Evolutionary conservation across 805 yeast species (phyloP), one percentile per base, ranked within the genome.

Genomic region (Metschnikowia anglica): DNA sequence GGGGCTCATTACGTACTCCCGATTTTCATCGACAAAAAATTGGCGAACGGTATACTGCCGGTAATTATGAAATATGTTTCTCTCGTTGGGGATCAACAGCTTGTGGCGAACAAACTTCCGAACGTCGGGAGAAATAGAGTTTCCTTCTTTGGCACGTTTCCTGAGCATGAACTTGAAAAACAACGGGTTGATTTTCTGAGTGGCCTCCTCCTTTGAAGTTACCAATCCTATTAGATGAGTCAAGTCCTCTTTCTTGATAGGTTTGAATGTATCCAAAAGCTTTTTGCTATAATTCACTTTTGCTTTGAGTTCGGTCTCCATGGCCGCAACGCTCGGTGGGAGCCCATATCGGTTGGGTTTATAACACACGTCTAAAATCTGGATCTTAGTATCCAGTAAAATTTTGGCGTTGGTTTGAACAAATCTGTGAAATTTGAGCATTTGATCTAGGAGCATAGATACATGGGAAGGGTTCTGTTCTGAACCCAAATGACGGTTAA

Each of bases 341-440:
- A 51, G 41, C 1, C 68, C 73, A 34, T 49, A 57, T 24, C 62
- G 47, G 29, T 57, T 58, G 3, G 68, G 55, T 19, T 62, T 60
- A 37, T 62, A 67, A 2, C 58, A 26, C 3, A 60, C 67, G 34
- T 67, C 73, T 12, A 70, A 48, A 4, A 61, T 58, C 3, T 46
- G 57, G 1, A 67, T 41, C 38, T 67, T 64, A 6, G 53, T 34
- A 13, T 54, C 59, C 29, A 60, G 53, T 5, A 66, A 36, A 5
- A 8, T 20, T 3, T 43, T 20, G 17, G 58, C 60, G 44, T 62
- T 49, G 1, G 39, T 23, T 23, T 20, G 3, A 2, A 66, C 27
- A 28, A 66, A 65, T 5, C 39, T 25, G 47, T 61, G 59, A 15
- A 60, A 43, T 27, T 46, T 35, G 19, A 30, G 6, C 11, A 55